Base-by-base conservation (phyloP, 768 basidiomycete genomes). In the Saitozyma sp. region DNA sequence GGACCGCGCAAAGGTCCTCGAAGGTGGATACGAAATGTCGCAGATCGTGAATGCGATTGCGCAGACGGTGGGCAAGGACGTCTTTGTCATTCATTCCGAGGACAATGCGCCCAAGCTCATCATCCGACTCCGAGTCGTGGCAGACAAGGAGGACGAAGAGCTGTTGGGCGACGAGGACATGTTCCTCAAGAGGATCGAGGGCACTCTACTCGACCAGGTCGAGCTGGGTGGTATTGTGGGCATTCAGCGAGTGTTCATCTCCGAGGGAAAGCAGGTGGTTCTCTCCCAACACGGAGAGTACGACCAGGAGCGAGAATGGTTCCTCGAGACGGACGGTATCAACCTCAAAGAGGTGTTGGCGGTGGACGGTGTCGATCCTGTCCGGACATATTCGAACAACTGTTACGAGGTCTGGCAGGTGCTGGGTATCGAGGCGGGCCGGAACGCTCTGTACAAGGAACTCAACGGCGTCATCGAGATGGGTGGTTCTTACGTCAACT, bases 401-500 rank as follows among this genome's bases (percentile, higher is more conserved):
- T 95, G 92, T 80, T 88, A 90, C 53, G 96, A 98, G 80, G 84
- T 97, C 54, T 93, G 93, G 84, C 84, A 91, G 68, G 91, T 94
- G 20, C 84, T 98, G 58, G 96, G 96, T 68, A 96, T 99, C 74
- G 96, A 99, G 79, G 96, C 93, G 17, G 93, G 94, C 14, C 88
- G 95, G 7, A 92, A 88, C 14, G 92, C 94, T 8, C 89, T 99
- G 71, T 87, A 96, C 85, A 91, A 85, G 82, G 96, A 99, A 79
- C 81, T 99, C 51, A 89, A 95, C 66, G 85, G 87, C 60, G 96
- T 98, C 77, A 96, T 99, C 81, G 94, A 97, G 81, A 97, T 98
- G 82, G 95, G 97, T 75, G 95, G 95, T 84, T 97, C 95, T 16
- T 96, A 97, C 73, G 96, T 99, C 84, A 98, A 99, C 81, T 98